Evolutionary conservation across 78 protist genomes (phyloP), one percentile per base, ranked within the genome.

Genomic region (Chrysochromulina parva): DNA sequence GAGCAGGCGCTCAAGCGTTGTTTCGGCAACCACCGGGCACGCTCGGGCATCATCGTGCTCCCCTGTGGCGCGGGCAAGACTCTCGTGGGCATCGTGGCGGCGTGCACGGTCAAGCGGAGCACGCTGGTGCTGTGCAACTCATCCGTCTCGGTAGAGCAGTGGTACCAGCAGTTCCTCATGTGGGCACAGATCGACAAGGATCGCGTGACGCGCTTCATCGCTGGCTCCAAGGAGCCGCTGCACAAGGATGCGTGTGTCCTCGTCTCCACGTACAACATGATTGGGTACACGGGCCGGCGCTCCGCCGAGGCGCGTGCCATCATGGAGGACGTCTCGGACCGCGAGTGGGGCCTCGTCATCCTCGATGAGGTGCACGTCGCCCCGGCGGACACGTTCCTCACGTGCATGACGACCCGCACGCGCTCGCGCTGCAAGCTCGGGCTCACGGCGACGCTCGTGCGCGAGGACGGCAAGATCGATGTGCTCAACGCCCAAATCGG

Each of bases 1-100:
- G 97, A 95, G 90, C 94, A 96, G 54, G 53, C 94, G 1, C 95
- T 98, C 7, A 54, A 94, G 22, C 97, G 97, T 90, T 98, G 98
- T 99, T 98, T 99, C 71, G 97, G 98, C 53, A 55, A 59, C 54
- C 96, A 94, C 24, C 86, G 99, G 16, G 99, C 99, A 50, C 95
- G 99, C 50, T 96, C 98, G 6, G 99, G 86, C 38, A 86, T 99
- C 26, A 97, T 99, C 82, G 99, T 98, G 28, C 93, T 99, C 14
- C 99, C 99, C 10, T 99, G 99, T 88, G 99, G 93, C 78, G 99
- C 99, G 1, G 99, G 99, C 67, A 99, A 99, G 95, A 98, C 99
- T 17, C 94, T 99, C 20, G 96, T 96, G 55, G 99, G 99, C 26
- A 94, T 98, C 78, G 92, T 99, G 0, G 99, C 99, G 0, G 92